Conservation (phyloP, 2,329 filamentous ascomycete species). For the Nakataea oryzae region DNA sequence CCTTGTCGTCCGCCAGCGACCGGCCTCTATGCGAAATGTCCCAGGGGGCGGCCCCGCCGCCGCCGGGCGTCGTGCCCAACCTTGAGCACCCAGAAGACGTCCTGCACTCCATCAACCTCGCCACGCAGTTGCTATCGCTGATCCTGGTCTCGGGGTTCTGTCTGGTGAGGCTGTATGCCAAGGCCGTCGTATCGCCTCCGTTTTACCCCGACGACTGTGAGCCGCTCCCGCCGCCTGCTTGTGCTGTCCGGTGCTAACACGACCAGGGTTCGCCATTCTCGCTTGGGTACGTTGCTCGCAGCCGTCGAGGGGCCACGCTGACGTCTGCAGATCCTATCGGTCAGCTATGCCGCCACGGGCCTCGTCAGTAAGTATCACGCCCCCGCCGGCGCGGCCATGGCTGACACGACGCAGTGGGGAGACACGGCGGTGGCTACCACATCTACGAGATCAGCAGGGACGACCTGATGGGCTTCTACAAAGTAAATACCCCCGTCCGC, state of each 20-base stretch:
- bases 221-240: not conserved
- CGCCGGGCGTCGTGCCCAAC: not conserved
- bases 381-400: too few relatives aligned
- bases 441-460: not conserved
- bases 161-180: not conserved
- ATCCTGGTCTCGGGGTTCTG: not conserved
- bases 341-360: not conserved
- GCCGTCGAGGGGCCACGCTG: too few relatives aligned
- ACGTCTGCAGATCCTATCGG: not conserved
- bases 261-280: not conserved
- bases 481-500: not conserved
- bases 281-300: not conserved
- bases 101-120: conserved; percentile 1
- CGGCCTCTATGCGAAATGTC: too few relatives aligned
- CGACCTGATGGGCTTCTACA: not conserved
- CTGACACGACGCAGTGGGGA: not conserved
- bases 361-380: not conserved
- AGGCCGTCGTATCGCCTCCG: not conserved
- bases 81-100: conserved; percentile 1
- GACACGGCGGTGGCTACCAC: not conserved
- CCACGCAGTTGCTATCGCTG: not conserved
- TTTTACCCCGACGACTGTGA: not conserved
- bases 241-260: too few relatives aligned
- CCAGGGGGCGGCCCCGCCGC: not conserved
- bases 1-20: too few relatives aligned